Evolutionary conservation across 345 rosid species (phyloP).

Genomic region (Sisymbrium altissimum): DNA sequence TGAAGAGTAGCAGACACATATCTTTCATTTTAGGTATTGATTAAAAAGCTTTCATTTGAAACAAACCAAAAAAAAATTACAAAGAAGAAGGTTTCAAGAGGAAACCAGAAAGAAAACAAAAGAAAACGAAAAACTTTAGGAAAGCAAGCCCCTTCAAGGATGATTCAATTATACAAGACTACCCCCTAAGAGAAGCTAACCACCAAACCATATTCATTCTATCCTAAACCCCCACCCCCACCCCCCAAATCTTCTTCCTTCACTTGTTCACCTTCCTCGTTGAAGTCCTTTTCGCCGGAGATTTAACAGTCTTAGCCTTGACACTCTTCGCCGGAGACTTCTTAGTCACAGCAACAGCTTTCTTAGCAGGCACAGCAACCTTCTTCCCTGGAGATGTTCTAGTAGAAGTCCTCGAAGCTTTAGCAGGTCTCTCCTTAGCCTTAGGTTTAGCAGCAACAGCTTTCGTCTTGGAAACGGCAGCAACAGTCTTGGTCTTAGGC

Average conservation of each 20-base stretch:
- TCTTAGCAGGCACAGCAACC: slow-evolving; percentile 43
- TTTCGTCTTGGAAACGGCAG: slow-evolving; percentile 38
- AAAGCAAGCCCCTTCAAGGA: slow-evolving; percentile 29
- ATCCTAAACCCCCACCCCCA: slow-evolving; percentile 3
- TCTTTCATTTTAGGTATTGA: slow-evolving; percentile 15
- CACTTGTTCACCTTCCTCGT: slow-evolving; percentile 47
- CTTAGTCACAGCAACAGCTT: slow-evolving; percentile 37
- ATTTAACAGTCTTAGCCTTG: slow-evolving; percentile 50
- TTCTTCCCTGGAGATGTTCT: slow-evolving; percentile 66
- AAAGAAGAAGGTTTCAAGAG: background rate
- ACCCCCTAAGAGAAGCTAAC: slow-evolving; percentile 34
- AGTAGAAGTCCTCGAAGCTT: slow-evolving; percentile 59
- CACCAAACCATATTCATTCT: slow-evolving; percentile 18
- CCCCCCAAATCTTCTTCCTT: background rate
- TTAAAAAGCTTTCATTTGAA: slow-evolving; percentile 14
- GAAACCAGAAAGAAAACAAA: background rate
- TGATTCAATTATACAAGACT: slow-evolving; percentile 37
- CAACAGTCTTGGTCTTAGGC: slow-evolving; percentile 25
- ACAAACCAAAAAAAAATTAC: slow-evolving; percentile 24
- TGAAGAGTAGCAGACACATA: background rate
- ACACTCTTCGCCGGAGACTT: slow-evolving; percentile 49
- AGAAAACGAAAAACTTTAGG: background rate
- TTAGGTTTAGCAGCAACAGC: slow-evolving; percentile 50
- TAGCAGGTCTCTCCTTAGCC: slow-evolving; percentile 56
- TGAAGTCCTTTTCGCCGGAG: slow-evolving; percentile 53